These are phyloP conservation scores for Glonium stellatum DNA, from an alignment of 495 filamentous ascomycete genomes.

Conservation along the genomic window DNA sequence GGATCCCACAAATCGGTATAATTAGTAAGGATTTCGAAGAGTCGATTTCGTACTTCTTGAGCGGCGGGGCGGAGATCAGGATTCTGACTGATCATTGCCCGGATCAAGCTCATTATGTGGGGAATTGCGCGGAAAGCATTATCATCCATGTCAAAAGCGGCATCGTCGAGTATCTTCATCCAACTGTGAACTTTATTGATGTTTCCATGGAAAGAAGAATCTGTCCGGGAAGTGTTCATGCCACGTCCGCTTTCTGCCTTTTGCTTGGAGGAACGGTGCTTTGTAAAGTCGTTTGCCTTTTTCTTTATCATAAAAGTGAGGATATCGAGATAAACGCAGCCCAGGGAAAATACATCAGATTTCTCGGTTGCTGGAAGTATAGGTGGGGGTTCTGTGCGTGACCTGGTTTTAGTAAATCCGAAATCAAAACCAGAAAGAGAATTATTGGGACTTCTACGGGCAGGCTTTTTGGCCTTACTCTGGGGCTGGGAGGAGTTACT, in stretches of 20 bases:
- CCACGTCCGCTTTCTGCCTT: constrained; percentile 30
- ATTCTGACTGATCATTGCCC: constrained; percentile 32
- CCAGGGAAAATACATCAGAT: constrained; percentile 73
- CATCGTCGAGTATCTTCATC: constrained; percentile 60
- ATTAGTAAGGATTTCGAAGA: constrained; percentile 28
- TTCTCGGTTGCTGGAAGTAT: constrained; percentile 28
- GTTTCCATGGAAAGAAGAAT: constrained; percentile 81
- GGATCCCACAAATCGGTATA: constrained; percentile 24
- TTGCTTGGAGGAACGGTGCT: constrained; percentile 67
- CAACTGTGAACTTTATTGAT: constrained; percentile 68
- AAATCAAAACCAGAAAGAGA: constrained; percentile 26
- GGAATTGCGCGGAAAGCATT: constrained; percentile 31
- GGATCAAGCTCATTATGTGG: constrained; percentile 29
- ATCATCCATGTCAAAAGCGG: constrained; percentile 20
- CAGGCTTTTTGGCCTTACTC: constrained; percentile 13
- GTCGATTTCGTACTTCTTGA: constrained; percentile 28
- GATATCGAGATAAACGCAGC: constrained; percentile 62
- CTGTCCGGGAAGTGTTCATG: constrained; percentile 22
- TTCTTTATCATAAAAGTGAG: constrained; percentile 68
- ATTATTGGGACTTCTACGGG: constrained; percentile 10
- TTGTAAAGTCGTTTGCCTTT: constrained; percentile 59
- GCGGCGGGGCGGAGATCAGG: constrained; percentile 31
- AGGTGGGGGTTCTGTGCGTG: constrained; percentile 9
- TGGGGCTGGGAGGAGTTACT: constrained; percentile 15
- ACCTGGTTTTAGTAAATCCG: constrained; percentile 18